A percentile compares a stretch with the other conserved stretches of the same genome.
These are phyloP conservation scores for Jimgerdemannia lactiflua DNA, from an alignment of 192 early-diverging fungal species.

Conservation along the genomic window DNA sequence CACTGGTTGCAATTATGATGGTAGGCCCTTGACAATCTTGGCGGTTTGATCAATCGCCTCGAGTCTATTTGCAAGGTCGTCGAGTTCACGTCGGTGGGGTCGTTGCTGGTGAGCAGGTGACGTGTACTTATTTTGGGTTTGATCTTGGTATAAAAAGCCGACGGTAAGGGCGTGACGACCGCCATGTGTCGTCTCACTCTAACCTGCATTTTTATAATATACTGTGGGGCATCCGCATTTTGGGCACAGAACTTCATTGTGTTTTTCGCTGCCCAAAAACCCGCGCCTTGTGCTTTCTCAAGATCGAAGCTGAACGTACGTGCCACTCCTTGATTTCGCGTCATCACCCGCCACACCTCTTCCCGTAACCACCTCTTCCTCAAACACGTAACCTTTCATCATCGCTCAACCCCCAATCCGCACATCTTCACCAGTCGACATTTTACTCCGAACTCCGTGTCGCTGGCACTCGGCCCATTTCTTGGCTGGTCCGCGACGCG, in stretches of 20 bases:
- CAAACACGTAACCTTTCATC: no score
- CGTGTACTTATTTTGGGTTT: no score
- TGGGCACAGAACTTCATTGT: constrained; percentile 48
- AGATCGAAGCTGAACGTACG: constrained; percentile 43
- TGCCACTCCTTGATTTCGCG: background rate
- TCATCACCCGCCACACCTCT: background rate
- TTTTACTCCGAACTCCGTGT: constrained; percentile 34
- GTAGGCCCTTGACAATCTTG: constrained; percentile 39
- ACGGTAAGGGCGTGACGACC: no score
- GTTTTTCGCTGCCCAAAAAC: constrained; percentile 37
- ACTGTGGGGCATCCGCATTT: no score
- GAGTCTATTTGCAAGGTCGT: constrained; percentile 35
- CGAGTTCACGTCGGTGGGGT: constrained; percentile 37
- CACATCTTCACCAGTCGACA: constrained; percentile 37
- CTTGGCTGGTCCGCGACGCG: constrained; percentile 6
- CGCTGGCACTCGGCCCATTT: constrained; percentile 28
- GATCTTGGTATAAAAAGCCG: no score
- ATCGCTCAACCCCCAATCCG: no score
- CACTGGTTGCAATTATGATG: background rate
- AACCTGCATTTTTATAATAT: no score
- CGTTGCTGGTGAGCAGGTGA: constrained; percentile 36
- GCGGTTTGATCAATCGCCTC: constrained; percentile 31
- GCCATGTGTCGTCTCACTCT: no score
- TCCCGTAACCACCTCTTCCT: no score
- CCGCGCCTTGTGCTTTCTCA: constrained; percentile 50